A percentile compares a stretch with the other conserved stretches of the same genome.
phyloP scores from a whole-genome alignment of 495 filamentous ascomycete species.

The Trichoderma orchidacearum region DNA sequence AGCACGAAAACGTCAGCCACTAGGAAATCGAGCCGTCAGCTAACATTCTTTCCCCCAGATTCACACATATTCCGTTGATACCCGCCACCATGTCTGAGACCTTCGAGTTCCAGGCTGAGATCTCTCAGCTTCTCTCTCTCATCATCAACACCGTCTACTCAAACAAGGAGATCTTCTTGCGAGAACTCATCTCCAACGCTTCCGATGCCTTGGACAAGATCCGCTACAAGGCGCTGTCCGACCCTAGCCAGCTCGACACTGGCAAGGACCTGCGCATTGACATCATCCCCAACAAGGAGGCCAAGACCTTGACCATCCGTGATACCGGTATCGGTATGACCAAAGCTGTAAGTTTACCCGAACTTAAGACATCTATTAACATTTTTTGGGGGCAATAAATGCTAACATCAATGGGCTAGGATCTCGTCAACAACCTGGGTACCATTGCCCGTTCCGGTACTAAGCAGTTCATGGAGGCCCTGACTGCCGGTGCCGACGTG shows the following conservation, averaged over 20 bases:
- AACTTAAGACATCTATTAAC: neutral
- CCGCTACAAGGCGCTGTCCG: conserved; percentile 92
- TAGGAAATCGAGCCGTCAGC: neutral
- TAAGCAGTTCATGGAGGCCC: conserved; percentile 99
- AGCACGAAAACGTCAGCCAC: neutral
- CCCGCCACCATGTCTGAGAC: conserved; percentile 70
- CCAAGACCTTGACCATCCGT: conserved; percentile 90
- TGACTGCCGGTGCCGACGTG: conserved; percentile 95
- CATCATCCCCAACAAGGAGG: conserved; percentile 92
- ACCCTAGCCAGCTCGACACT: conserved; percentile 89
- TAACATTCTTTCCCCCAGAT: neutral
- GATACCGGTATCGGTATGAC: conserved; percentile 99
- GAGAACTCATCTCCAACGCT: conserved; percentile 94
- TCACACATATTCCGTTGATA: conserved; percentile 8
- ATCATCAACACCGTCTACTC: conserved; percentile 99
- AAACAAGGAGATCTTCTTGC: conserved; percentile 99
- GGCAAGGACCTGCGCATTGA: conserved; percentile 96
- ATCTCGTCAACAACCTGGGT: conserved; percentile 98
- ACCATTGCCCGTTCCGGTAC: conserved; percentile 98
- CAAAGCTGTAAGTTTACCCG: conserved; percentile 89
- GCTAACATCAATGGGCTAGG: conserved; percentile 36
- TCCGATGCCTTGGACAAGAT: conserved; percentile 99
- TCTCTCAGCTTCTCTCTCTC: conserved; percentile 96
- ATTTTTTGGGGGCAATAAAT: neutral
- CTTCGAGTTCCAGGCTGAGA: conserved; percentile 99